Percentiles rank a stretch among this genome's conserved stretches.
Conservation (phyloP, 805 yeast genomes). For the Candida berthetii region DNA sequence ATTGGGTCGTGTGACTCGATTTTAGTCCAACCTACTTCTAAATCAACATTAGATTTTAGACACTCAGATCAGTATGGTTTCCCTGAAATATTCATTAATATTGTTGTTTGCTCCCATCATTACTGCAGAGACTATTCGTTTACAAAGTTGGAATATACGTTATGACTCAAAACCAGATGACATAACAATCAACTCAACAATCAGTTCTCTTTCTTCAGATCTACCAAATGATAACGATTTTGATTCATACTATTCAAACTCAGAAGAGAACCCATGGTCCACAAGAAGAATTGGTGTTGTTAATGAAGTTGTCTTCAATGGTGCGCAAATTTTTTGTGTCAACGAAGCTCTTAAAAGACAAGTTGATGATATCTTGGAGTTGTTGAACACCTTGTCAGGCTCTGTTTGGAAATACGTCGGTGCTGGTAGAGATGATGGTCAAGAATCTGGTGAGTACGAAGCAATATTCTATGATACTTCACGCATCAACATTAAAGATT, state of each 20-base stretch:
- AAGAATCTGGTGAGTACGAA: constrained; percentile 32
- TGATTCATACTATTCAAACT: constrained; percentile 17
- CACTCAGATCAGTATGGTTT: constrained; percentile 34
- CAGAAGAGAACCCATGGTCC: constrained; percentile 27
- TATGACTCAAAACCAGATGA: constrained; percentile 12
- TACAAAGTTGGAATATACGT: constrained; percentile 11
- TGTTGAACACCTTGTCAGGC: constrained; percentile 15
- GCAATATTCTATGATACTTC: constrained; percentile 31
- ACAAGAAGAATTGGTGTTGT: constrained; percentile 26
- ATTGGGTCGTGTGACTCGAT: too few relatives aligned
- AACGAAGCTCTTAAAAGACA: constrained; percentile 35
- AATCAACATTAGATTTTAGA: too few relatives aligned
- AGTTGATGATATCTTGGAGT: constrained; percentile 27
- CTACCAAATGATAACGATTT: constrained; percentile 7
- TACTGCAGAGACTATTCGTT: background rate
- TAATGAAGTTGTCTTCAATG: constrained; percentile 27
- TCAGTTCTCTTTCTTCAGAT: background rate
- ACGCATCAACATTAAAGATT: constrained; percentile 23
- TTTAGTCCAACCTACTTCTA: too few relatives aligned
- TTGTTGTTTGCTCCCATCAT: background rate
- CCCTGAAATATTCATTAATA: background rate
- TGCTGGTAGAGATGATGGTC: constrained; percentile 41
- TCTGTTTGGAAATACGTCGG: constrained; percentile 28
- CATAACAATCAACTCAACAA: constrained; percentile 4
- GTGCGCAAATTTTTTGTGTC: constrained; percentile 27